Conservation (phyloP, 441 rosid genomes). For the Codiaeum variegatum region DNA sequence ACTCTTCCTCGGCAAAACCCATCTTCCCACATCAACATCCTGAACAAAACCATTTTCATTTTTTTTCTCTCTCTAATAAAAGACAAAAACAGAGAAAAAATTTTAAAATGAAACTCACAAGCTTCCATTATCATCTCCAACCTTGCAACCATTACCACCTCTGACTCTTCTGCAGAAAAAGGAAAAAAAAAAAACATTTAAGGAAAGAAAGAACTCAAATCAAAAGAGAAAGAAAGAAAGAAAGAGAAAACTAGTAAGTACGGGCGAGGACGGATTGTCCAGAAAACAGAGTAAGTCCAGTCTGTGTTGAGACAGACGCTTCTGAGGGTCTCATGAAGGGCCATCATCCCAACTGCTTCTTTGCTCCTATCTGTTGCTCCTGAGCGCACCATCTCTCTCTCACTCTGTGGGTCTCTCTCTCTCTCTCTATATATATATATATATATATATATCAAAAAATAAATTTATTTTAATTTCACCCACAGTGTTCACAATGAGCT, state of each 20-base stretch:
- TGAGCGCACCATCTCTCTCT: conserved; percentile 88
- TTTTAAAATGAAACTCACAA: conserved; percentile 55
- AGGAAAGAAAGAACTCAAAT: conserved; percentile 34
- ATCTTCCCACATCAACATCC: conserved; percentile 99
- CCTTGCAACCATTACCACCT: conserved; percentile 96
- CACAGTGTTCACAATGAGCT: too few relatives aligned
- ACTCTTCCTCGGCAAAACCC: conserved; percentile 85
- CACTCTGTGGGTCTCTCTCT: conserved; percentile 22
- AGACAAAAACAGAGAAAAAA: conserved; percentile 1
- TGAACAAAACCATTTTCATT: conserved; percentile 23
- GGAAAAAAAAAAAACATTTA: conserved; percentile 16
- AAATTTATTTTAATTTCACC: too few relatives aligned
- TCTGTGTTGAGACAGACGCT: conserved; percentile 91
- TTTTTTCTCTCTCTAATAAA: not conserved
- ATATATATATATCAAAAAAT: not conserved
- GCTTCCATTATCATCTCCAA: conserved; percentile 95
- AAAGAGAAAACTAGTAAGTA: conserved; percentile 31
- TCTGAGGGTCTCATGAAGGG: conserved; percentile 98
- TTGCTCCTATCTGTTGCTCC: conserved; percentile 90
- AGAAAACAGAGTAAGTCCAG: conserved; percentile 99
- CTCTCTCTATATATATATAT: conserved; percentile 17
- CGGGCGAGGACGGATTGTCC: conserved; percentile 99
- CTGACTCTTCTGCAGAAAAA: conserved; percentile 75
- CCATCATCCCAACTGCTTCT: conserved; percentile 99
- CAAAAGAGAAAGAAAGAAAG: conserved; percentile 14